These are phyloP conservation scores for Coniferiporia sulphurascens DNA, from an alignment of 1,284 basidiomycete genomes.

Conservation along the genomic window DNA sequence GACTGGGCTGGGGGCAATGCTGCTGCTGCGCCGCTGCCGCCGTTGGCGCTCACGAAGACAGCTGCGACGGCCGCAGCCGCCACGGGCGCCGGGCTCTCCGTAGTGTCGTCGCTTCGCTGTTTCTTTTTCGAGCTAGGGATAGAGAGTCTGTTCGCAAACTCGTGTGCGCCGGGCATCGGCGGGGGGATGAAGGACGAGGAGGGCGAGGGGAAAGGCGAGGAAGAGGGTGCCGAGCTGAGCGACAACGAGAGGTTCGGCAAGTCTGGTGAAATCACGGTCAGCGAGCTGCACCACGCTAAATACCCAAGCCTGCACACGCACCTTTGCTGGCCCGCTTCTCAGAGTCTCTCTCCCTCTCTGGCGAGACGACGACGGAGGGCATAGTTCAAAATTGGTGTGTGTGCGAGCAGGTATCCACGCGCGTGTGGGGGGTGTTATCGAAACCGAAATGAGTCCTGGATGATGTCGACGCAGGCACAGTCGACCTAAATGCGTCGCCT, in stretches of 20 bases:
- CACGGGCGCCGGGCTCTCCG: background rate
- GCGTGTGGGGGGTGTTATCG: too few species aligned
- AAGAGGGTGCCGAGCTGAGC: constrained; percentile 45
- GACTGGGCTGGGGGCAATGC: background rate
- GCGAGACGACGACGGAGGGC: constrained; percentile 12
- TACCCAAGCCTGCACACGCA: background rate
- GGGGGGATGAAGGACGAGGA: constrained; percentile 50
- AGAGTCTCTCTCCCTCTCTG: constrained; percentile 13
- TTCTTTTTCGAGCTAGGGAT: constrained; percentile 10
- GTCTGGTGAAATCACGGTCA: background rate
- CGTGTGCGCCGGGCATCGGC: constrained; percentile 13
- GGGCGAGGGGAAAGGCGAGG: constrained; percentile 56
- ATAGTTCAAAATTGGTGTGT: background rate
- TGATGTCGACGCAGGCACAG: too few species aligned
- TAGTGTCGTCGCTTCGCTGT: constrained; percentile 6
- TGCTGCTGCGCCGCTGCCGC: background rate
- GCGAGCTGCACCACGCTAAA: background rate
- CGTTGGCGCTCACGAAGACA: background rate
- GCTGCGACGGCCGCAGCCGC: background rate
- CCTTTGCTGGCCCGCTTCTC: constrained; percentile 14
- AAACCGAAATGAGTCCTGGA: too few species aligned
- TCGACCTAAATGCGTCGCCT: too few species aligned
- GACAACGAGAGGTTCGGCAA: constrained; percentile 30
- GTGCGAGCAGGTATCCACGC: too few species aligned
- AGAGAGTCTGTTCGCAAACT: constrained; percentile 12